Base-by-base conservation (phyloP, 177 flowering plant genomes). In the Vitis hybrid region DNA sequence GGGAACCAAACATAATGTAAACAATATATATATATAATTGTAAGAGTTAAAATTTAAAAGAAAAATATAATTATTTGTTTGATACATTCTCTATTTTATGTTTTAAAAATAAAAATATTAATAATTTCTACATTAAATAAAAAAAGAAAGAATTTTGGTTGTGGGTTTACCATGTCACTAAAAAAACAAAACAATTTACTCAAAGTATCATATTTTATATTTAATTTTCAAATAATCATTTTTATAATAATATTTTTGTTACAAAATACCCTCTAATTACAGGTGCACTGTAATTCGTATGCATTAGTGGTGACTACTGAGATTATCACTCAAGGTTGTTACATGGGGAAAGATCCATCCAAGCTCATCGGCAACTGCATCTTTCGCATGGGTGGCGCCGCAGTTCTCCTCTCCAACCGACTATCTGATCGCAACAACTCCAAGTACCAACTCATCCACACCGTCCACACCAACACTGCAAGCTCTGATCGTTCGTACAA, bases 271-370 rank as follows among this genome's bases (percentile, higher is more conserved):
- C 26, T 60, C 19, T 1, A 3, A 4, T 19, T 13, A 0, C 62
- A 78, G 78, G 81, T 75, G 48, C 71, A 78, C 53, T 58, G 5
- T 0, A 58, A 75, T 51, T 52, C 76, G 2, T 59, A 20, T 52
- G 78, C 76, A 6, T 56, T 75, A 45, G 81, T 78, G 20, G 68
- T 75, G 19, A 78, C 76, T 57, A 79, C 82, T 15, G 82, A 79
- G 73, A 76, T 62, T 70, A 62, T 79, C 31, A 76, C 82, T 8
- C 61, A 76, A 7, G 73, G 70, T 45, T 57, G 50, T 49, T 79
- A 79, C 67, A 12, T 13, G 13, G 79, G 79, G 9, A 67, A 76
- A 48, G 69, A 79, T 6, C 68, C 69, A 1, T 75, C 82, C 22
- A 79, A 70, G 79, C 20, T 76, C 16, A 51, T 73, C 2, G 19